These are phyloP conservation scores for Tetragonia tetragonoides DNA, from an alignment of 148 eudicot species.

Conservation along the genomic window DNA sequence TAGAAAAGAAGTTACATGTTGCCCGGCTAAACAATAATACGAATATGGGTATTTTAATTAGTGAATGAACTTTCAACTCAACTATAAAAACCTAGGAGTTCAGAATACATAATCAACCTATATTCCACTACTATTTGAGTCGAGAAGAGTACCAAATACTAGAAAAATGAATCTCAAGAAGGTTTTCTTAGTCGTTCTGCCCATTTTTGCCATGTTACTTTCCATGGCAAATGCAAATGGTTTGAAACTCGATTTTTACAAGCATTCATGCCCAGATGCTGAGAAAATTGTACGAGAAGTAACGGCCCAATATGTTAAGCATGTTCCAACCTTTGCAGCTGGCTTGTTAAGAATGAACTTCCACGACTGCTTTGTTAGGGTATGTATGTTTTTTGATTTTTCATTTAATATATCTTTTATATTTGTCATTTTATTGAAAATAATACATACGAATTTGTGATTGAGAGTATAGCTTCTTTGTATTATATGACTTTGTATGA, in stretches of 20 bases:
- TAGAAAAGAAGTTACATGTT: too few species aligned
- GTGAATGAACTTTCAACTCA: too few species aligned
- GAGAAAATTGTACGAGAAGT: constrained; percentile 32
- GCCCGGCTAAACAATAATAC: too few species aligned
- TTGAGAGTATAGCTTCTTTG: too few species aligned
- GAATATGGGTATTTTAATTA: too few species aligned
- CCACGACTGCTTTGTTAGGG: constrained; percentile 64
- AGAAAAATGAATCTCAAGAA: constrained; percentile 7
- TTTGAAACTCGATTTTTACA: constrained; percentile 33
- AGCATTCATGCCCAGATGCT: constrained; percentile 36
- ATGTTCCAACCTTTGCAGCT: constrained; percentile 40
- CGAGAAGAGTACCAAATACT: not conserved
- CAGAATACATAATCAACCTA: not conserved
- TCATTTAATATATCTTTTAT: too few species aligned
- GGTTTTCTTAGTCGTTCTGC: not conserved
- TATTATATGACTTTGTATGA: too few species aligned
- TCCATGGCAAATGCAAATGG: constrained; percentile 25
- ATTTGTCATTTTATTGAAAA: too few species aligned
- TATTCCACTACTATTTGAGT: not conserved
- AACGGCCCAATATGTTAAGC: constrained; percentile 27
- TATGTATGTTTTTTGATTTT: constrained; percentile 11
- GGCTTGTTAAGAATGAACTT: constrained; percentile 52
- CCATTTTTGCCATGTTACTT: constrained; percentile 14
- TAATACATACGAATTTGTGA: too few species aligned
- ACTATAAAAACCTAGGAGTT: not conserved